These are phyloP conservation scores for Sclerospora graminicola DNA, from an alignment of 352 stramenopile genomes.

Conservation along the genomic window DNA sequence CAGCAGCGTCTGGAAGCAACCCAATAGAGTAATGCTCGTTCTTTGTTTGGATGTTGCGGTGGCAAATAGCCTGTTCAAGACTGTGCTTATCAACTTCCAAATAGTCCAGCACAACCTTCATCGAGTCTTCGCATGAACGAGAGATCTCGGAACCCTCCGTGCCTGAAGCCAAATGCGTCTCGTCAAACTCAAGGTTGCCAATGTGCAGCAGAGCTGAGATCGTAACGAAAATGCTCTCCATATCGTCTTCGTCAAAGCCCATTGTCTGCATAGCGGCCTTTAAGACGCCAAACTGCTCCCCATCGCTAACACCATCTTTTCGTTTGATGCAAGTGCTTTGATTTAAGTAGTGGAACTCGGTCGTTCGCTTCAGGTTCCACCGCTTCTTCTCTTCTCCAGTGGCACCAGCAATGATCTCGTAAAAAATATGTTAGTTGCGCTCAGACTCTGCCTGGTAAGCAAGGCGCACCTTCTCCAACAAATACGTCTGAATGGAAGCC, in stretches of 20 bases:
- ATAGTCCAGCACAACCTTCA: conserved; percentile 76
- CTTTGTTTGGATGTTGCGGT: too few species aligned
- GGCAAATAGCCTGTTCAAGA: conserved; percentile 87
- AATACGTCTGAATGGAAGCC: conserved; percentile 91
- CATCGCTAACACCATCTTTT: conserved; percentile 85
- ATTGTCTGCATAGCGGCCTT: conserved; percentile 80
- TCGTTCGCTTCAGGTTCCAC: conserved; percentile 41
- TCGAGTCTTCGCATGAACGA: conserved; percentile 36
- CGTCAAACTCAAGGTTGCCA: conserved; percentile 91
- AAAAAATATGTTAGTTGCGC: conserved; percentile 96
- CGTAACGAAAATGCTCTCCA: conserved; percentile 88
- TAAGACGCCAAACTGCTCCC: conserved; percentile 72
- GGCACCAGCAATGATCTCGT: conserved; percentile 86
- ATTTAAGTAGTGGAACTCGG: conserved; percentile 86
- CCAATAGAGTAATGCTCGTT: too few species aligned
- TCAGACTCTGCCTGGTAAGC: conserved; percentile 89
- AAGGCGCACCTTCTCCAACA: conserved; percentile 94
- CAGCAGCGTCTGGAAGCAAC: conserved; percentile 52
- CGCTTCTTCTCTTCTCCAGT: conserved; percentile 48
- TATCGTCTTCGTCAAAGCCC: conserved; percentile 81
- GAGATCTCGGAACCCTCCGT: conserved; percentile 65
- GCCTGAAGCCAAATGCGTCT: conserved; percentile 39
- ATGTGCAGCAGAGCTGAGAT: conserved; percentile 88
- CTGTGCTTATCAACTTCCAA: conserved; percentile 80
- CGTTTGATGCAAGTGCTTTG: conserved; percentile 81